phyloP scores from a whole-genome alignment of 139 green algal species.

The Chlamydomonas applanata region DNA sequence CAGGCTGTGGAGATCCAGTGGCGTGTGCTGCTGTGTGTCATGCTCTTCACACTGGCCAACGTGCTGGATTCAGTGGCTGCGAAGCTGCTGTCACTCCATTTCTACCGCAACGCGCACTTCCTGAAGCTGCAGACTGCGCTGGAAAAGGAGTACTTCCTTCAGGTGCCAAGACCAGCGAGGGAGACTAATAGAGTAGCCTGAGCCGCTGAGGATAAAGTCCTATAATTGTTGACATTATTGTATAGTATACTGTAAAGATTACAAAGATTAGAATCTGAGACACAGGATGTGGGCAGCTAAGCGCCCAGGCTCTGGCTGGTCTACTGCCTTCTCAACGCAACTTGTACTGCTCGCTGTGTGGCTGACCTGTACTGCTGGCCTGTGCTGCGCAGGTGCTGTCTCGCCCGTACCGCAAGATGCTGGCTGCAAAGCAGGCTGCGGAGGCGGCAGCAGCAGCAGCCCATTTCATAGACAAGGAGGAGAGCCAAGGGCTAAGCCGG shows the following conservation, averaged over 20 bases:
- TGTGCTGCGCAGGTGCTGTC: conserved; percentile 2
- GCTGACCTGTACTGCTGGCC: background rate
- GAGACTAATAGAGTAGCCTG: too few species aligned
- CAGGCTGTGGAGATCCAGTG: conserved; percentile 28
- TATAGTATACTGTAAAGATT: too few species aligned
- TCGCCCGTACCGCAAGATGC: background rate
- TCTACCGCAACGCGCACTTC: conserved; percentile 68
- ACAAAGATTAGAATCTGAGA: too few species aligned
- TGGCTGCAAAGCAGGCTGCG: background rate
- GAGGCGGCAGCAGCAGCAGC: background rate
- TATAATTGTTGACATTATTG: too few species aligned
- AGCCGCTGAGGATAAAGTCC: too few species aligned
- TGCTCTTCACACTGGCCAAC: conserved; percentile 65
- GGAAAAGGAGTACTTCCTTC: conserved; percentile 35
- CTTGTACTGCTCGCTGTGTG: background rate
- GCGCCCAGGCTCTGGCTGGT: too few species aligned
- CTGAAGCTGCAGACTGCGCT: conserved; percentile 62
- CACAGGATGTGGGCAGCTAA: too few species aligned
- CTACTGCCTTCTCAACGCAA: too few species aligned
- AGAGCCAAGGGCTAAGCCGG: too few species aligned
- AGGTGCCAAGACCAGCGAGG: too few species aligned
- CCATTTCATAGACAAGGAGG: background rate
- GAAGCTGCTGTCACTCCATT: conserved; percentile 72
- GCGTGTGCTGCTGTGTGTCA: conserved; percentile 59
- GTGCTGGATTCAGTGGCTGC: conserved; percentile 63